Evolutionary conservation across 2,329 filamentous ascomycete genomes (phyloP), one percentile per base, ranked within the genome.

Genomic region (Arthrobotrys sinensis): DNA sequence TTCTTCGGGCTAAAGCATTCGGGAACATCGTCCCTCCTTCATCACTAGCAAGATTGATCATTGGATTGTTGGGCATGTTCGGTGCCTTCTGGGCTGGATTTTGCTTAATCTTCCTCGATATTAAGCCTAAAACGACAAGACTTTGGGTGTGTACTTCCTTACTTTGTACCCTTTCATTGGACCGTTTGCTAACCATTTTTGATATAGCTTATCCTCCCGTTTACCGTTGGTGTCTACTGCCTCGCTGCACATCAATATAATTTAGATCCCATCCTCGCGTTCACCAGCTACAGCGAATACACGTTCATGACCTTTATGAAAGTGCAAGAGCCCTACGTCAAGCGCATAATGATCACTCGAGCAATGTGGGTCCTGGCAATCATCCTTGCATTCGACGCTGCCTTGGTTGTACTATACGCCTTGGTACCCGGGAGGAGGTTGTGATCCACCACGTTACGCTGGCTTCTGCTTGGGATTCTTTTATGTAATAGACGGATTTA

Each of bases 11-110:
- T 86, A 98, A 98, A 86, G 96, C 96, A 1, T 88, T 99, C 24
- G 96, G 96, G 77, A 99, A 99, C 83, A 88, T 99, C 12, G 95
- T 99, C 32, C 96, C 95, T 2, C 90, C 95, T 14, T 97, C 93
- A 55, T 91, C 97, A 81, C 90, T 98, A 83, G 88, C 96, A 81
- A 89, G 96, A 67, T 87, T 98, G 64, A 93, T 97, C 53, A 84
- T 97, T 81, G 96, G 95, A 40, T 88, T 99, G 65, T 87, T 96
- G 57, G 89, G 92, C 80, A 91, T 99, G 86, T 97, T 97, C 84
- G 94, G 90, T 80, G 96, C 90, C 24, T 96, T 98, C 85, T 99
- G 96, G 96, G 90, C 93, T 3, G 93, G 91, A 0, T 99, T 97
- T 83, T 90, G 96, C 79, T 90, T 98, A 77, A 97, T 99, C 81